Evolutionary conservation across 176 grass and related monocot species (phyloP), one percentile per base, ranked within the genome.

Genomic region (Oryza officinalis): DNA sequence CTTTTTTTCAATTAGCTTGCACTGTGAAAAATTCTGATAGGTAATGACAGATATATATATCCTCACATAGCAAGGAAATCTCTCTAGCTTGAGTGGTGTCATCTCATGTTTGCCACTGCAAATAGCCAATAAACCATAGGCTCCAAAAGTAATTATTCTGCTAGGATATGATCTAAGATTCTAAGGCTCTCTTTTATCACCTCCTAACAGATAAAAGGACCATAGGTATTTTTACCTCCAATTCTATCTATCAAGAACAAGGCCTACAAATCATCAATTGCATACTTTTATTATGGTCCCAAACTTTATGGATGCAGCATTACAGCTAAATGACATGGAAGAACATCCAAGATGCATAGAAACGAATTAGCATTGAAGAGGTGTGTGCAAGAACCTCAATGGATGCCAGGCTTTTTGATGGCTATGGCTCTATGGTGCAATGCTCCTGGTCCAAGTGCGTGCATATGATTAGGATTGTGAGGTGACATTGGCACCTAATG

Each of bases 81-180:
- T 79, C 75, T 82, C 85, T 86, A 78, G 72, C 33, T 46, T 60
- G 67, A 75, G 83, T 90, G 88, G 79, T 90, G 83, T 90, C 88
- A 78, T 90, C 83, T 90, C 83, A 90, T 90, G 88, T 76, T 82
- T 78, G 83, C 79, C 88, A 86, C 73, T 72, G 79, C 67, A 61
- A 25, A 61, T 57, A 61, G 3, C 57, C 57, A 82, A 49, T 65
- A 73, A 73, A 27, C 76, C 84, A 69, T 88, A 74, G 81, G 27
- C 64, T 47, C 70, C 47, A 82, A 81, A 50, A 27, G 52, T 46
- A 26, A 78, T 78, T 90, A 83, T 90, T 83, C 74, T 90, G 74
- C 84, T 60, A 74, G 79, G 84, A 86, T 83, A 90, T 79, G 88
- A 79, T 78, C 84, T 73, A 78, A 25, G 60, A 2, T 60, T 83